Base-by-base conservation (phyloP, 129 eudicot species). In the Ambrosia artemisiifolia region DNA sequence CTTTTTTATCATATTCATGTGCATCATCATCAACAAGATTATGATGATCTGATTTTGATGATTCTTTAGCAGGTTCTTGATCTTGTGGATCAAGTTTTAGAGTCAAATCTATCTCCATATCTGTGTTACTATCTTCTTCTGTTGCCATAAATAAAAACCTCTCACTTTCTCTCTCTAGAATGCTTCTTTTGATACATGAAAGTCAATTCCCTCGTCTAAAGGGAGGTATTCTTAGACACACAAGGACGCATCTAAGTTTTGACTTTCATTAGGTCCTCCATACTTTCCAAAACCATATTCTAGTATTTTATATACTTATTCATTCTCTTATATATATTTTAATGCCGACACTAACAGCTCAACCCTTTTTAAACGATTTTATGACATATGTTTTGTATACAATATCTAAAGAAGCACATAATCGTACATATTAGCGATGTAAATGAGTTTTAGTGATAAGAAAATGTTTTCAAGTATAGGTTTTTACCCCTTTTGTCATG, bases 171-270 rank as follows among this genome's bases (percentile, higher is more conserved):
- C 65, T 65, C 66, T 69, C 78, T 73, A 10, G 18, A 32, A 64
- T 57, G 84, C 72, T 76, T 80, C 85, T 84, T 76, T 87, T 81
- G 82, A 82, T 88, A 84, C 86, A 82, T 91, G 80, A 59, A 88
- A 88, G 97, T 91, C 97, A 91, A 91, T 85, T 77, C 77, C 79
- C 81, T 82, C 85, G 79, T 77, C 81, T 79, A 74, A 77, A 88
- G 75, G 81, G 75, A 68, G 81, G 48, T 71, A 68, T 63, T 77
- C 76, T 80, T 82, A 75, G 82, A 75, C 82, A 82, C 68, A 78
- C 78, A 82, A 88, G 80, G 81, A 72, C 83, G 91, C 91, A 81
- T 83, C 87, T 81, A 70, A 75, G 85, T 75, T 82, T 89, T 88
- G 96, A 89, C 96, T 89, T 89, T 84, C 73, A 61, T 49, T 71